Conservation (phyloP, 345 rosid genomes). For the Turritis glabra region DNA sequence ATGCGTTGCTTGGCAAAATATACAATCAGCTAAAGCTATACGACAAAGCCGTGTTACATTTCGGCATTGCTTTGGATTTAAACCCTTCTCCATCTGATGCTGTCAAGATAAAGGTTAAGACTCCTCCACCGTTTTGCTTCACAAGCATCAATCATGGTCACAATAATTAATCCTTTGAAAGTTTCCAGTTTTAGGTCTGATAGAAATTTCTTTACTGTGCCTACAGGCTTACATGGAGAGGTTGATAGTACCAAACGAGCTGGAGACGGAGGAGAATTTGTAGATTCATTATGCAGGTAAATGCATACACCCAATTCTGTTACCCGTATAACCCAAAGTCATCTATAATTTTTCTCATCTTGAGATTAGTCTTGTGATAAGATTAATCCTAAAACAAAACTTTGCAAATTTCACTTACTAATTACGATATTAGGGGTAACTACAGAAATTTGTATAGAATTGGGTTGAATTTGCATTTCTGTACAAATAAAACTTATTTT, state of each 20-base stretch:
- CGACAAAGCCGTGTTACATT: conserved; percentile 82
- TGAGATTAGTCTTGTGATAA: conserved; percentile 2
- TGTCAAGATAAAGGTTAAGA: conserved; percentile 69
- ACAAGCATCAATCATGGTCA: conserved; percentile 2
- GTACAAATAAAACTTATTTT: background rate
- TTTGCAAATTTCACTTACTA: conserved; percentile 21
- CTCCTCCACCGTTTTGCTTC: background rate
- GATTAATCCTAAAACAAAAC: conserved; percentile 23
- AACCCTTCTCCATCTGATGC: conserved; percentile 75
- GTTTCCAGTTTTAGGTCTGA: conserved; percentile 1
- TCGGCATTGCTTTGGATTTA: conserved; percentile 84
- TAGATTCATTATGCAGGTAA: conserved; percentile 26
- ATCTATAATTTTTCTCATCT: conserved; percentile 7
- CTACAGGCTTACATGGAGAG: conserved; percentile 40
- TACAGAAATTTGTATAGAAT: conserved; percentile 7
- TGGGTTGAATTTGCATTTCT: conserved; percentile 25
- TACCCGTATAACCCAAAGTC: conserved; percentile 22
- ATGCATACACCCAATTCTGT: conserved; percentile 13
- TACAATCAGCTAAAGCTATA: conserved; percentile 59
- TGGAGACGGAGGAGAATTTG: conserved; percentile 26
- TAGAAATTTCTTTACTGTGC: background rate
- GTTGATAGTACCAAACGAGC: conserved; percentile 35
- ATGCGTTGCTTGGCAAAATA: conserved; percentile 80
- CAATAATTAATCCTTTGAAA: background rate
- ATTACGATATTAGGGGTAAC: background rate